Evolutionary conservation across 768 basidiomycete genomes (phyloP).

Genomic region (Lentinus brumalis): DNA sequence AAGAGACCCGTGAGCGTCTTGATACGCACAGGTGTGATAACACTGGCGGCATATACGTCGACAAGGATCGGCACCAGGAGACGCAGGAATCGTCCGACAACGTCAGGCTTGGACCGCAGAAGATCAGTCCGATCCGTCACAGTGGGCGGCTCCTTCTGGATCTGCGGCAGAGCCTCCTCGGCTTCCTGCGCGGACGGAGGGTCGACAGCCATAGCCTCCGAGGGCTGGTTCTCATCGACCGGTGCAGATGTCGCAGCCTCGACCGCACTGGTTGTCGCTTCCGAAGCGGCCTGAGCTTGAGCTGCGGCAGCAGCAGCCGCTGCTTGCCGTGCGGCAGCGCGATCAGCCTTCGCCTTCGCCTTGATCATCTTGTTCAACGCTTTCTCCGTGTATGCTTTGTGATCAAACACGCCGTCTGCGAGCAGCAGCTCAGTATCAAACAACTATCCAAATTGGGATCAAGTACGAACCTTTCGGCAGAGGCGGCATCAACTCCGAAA

Average conservation of each 20-base stretch:
- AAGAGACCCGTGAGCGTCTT: constrained; percentile 87
- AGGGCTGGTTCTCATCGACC: constrained; percentile 8
- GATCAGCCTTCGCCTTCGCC: constrained; percentile 81
- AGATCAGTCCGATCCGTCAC: constrained; percentile 67
- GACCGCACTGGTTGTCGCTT: constrained; percentile 22
- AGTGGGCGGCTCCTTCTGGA: constrained; percentile 36
- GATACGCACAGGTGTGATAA: constrained; percentile 80
- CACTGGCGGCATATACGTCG: constrained; percentile 99
- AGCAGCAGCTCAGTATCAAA: background rate
- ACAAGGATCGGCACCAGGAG: constrained; percentile 91
- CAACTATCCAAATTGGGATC: background rate
- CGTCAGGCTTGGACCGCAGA: constrained; percentile 69
- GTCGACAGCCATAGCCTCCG: constrained; percentile 12
- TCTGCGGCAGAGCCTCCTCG: constrained; percentile 16
- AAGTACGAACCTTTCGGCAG: constrained; percentile 75
- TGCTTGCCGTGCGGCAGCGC: constrained; percentile 67
- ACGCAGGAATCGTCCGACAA: constrained; percentile 84
- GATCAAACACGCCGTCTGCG: constrained; percentile 93
- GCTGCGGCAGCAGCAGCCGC: constrained; percentile 36
- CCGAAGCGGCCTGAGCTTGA: constrained; percentile 25
- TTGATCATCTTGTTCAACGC: constrained; percentile 74
- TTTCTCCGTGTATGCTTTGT: constrained; percentile 88
- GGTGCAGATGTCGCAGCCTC: constrained; percentile 25
- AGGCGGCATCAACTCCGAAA: constrained; percentile 92
- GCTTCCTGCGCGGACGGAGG: constrained; percentile 14